Conservation (phyloP, 495 filamentous ascomycete genomes). For the Xylaria castorea region DNA sequence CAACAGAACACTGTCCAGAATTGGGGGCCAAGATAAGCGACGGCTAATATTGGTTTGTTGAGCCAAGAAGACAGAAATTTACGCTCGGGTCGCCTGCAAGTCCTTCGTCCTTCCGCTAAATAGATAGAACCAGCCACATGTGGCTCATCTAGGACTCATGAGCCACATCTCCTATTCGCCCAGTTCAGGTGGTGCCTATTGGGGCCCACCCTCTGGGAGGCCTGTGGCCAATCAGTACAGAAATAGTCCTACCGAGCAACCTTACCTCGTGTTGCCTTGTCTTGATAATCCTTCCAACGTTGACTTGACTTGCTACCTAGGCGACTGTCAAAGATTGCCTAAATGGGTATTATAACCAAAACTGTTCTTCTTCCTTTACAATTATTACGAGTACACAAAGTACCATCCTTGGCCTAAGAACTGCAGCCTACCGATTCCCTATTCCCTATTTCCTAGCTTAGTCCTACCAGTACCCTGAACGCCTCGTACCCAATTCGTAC, state of each 20-base stretch:
- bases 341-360: background rate
- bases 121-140: conserved; percentile 7
- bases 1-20: background rate
- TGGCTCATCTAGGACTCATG: conserved; percentile 17
- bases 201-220: background rate
- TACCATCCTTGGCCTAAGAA: background rate
- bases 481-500: conserved; percentile 16
- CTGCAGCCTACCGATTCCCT: background rate
- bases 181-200: conserved; percentile 18
- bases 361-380: background rate
- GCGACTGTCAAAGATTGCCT: conserved; percentile 10
- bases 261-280: conserved; percentile 22
- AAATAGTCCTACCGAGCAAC: conserved; percentile 14
- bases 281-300: conserved; percentile 1
- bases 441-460: background rate
- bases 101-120: background rate
- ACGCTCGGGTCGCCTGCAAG: background rate
- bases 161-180: conserved; percentile 20
- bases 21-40: conserved; percentile 4
- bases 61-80: background rate
- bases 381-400: background rate
- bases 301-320: background rate
- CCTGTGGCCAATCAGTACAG: conserved; percentile 14
- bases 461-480: conserved; percentile 14
- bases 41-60: too few species aligned